These are phyloP conservation scores for Lepidium didymum DNA, from an alignment of 345 rosid species.

Conservation along the genomic window DNA sequence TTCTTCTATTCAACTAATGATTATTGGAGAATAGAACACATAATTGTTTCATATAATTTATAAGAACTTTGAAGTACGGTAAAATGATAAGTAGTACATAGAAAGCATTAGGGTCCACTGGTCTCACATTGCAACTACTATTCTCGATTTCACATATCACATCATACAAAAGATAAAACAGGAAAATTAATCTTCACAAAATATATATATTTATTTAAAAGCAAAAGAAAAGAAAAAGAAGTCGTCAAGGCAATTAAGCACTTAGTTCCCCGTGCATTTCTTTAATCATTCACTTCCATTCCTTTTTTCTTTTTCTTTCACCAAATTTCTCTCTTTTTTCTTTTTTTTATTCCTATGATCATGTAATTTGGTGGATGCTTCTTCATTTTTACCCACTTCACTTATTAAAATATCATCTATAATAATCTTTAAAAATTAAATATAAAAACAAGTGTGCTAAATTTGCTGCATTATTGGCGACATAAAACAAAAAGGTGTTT, in stretches of 20 bases:
- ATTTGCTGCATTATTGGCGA: background rate
- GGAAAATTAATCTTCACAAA: background rate
- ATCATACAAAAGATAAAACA: background rate
- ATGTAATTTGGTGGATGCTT: constrained; percentile 1
- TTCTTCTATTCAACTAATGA: background rate
- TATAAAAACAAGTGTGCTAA: background rate
- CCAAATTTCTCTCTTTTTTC: background rate
- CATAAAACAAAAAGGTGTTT: background rate
- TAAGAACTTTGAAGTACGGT: background rate
- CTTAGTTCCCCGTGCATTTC: constrained; percentile 30
- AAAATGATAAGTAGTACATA: background rate
- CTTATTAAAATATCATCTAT: background rate
- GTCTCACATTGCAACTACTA: constrained; percentile 23
- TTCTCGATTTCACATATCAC: constrained; percentile 7
- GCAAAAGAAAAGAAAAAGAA: constrained; percentile 12
- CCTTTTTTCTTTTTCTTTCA: background rate
- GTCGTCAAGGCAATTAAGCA: constrained; percentile 31
- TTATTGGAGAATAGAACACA: background rate
- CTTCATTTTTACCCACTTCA: background rate
- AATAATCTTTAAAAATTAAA: background rate
- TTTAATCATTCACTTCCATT: constrained; percentile 26
- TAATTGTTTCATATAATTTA: background rate
- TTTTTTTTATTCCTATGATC: background rate
- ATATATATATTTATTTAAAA: background rate
- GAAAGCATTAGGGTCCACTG: constrained; percentile 7